A percentile compares a stretch with the other conserved stretches of the same genome.
Conservation (phyloP, 2,329 filamentous ascomycete species). For the Fusarium vanettenii region DNA sequence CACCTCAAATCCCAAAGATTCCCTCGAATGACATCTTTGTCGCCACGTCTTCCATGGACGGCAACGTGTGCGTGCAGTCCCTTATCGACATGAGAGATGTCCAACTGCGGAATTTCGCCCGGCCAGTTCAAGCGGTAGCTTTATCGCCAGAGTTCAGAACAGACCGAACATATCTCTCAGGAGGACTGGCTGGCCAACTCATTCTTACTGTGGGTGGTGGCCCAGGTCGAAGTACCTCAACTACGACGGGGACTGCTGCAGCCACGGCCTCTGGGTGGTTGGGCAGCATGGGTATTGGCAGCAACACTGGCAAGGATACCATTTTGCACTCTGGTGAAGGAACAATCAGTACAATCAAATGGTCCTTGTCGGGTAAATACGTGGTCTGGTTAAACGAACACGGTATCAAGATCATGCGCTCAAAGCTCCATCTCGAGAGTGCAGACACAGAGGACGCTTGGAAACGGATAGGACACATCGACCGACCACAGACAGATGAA, state of each 20-base stretch:
- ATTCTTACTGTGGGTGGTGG: conserved; percentile 87
- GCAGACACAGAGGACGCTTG: conserved; percentile 85
- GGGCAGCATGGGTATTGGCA: conserved; percentile 84
- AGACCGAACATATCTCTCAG: conserved; percentile 90
- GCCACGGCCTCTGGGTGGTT: conserved; percentile 92
- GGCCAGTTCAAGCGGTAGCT: conserved; percentile 91
- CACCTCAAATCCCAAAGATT: conserved; percentile 72
- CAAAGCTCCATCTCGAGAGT: conserved; percentile 82
- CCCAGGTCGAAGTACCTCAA: conserved; percentile 85
- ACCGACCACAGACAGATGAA: conserved; percentile 84
- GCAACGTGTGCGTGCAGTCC: conserved; percentile 92
- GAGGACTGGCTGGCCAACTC: conserved; percentile 87
- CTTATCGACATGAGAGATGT: conserved; percentile 91
- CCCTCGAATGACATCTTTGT: conserved; percentile 94
- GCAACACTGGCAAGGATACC: conserved; percentile 84
- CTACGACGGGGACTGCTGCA: conserved; percentile 84
- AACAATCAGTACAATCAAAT: conserved; percentile 90
- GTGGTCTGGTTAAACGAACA: conserved; percentile 97
- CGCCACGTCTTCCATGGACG: conserved; percentile 93
- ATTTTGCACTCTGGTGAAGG: conserved; percentile 93
- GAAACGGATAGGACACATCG: conserved; percentile 94
- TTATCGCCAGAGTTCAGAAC: conserved; percentile 95
- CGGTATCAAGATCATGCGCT: conserved; percentile 97
- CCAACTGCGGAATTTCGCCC: conserved; percentile 89
- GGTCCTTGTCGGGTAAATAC: conserved; percentile 92